These are phyloP conservation scores for Macrophomina pseudophaseolina DNA, from an alignment of 2,329 filamentous ascomycete genomes.

Conservation along the genomic window DNA sequence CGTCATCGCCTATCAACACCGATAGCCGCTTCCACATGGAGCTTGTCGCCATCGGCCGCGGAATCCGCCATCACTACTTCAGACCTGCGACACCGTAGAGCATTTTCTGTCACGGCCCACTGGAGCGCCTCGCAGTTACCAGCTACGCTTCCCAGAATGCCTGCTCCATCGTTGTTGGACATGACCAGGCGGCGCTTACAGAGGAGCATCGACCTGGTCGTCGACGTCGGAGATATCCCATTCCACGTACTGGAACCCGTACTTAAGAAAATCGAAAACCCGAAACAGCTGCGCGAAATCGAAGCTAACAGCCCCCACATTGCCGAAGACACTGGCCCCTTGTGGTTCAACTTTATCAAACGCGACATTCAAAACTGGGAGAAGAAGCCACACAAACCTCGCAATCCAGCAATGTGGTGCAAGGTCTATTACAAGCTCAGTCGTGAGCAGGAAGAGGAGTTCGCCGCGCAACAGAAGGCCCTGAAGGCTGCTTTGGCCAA, in stretches of 20 bases:
- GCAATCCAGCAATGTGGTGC: slow-evolving; percentile 74
- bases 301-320: slow-evolving; percentile 81
- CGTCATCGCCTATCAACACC: background rate
- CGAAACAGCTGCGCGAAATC: slow-evolving; percentile 72
- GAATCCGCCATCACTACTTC: slow-evolving; percentile 4
- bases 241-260: slow-evolving; percentile 70
- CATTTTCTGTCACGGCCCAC: background rate
- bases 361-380: slow-evolving; percentile 74
- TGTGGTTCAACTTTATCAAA: slow-evolving; percentile 81
- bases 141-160: slow-evolving; percentile 33
- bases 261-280: slow-evolving; percentile 72
- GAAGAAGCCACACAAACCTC: slow-evolving; percentile 67
- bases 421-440: slow-evolving; percentile 68
- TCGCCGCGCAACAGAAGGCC: slow-evolving; percentile 38
- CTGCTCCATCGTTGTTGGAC: slow-evolving; percentile 44
- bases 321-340: slow-evolving; percentile 68
- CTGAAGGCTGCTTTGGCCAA: slow-evolving; percentile 33
- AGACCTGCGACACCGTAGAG: slow-evolving; percentile 1
- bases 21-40: slow-evolving; percentile 16
- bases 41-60: slow-evolving; percentile 14
- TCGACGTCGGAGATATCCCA: slow-evolving; percentile 73
- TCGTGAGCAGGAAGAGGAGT: slow-evolving; percentile 46
- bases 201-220: slow-evolving; percentile 55
- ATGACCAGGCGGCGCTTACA: slow-evolving; percentile 49
- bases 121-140: background rate